Conservation (phyloP, 305 asterid species). For the Caryopteris hybrid region DNA sequence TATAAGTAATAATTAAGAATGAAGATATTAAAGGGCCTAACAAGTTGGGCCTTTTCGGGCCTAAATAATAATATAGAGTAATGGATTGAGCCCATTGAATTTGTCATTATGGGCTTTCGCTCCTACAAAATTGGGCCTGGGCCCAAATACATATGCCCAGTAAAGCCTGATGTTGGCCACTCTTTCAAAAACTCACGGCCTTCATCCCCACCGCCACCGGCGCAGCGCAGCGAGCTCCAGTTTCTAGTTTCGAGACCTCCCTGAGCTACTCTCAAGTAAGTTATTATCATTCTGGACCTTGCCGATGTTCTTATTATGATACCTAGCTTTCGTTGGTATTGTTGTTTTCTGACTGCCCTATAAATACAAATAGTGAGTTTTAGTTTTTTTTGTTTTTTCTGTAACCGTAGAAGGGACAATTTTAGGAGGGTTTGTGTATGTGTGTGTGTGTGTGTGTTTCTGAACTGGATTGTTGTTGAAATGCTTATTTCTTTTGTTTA, state of each 20-base stretch:
- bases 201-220: conserved; percentile 5
- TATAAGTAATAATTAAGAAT: too few species aligned
- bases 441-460: not conserved
- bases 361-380: not conserved
- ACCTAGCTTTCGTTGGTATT: not conserved
- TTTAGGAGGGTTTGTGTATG: not conserved
- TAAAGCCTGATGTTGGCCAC: too few species aligned
- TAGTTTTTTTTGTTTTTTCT: too few species aligned
- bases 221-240: conserved; percentile 6
- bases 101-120: not conserved
- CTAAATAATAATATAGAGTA: not conserved
- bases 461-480: not conserved
- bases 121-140: too few species aligned
- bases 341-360: not conserved
- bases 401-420: too few species aligned
- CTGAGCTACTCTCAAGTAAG: conserved; percentile 6
- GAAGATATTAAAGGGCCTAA: too few species aligned
- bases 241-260: not conserved
- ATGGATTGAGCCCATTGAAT: not conserved
- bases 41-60: not conserved
- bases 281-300: not conserved
- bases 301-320: not conserved
- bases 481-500: not conserved
- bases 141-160: not conserved
- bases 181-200: not conserved